phyloP scores from a whole-genome alignment of 2,329 filamentous ascomycete species.

The Microdochium paspali region DNA sequence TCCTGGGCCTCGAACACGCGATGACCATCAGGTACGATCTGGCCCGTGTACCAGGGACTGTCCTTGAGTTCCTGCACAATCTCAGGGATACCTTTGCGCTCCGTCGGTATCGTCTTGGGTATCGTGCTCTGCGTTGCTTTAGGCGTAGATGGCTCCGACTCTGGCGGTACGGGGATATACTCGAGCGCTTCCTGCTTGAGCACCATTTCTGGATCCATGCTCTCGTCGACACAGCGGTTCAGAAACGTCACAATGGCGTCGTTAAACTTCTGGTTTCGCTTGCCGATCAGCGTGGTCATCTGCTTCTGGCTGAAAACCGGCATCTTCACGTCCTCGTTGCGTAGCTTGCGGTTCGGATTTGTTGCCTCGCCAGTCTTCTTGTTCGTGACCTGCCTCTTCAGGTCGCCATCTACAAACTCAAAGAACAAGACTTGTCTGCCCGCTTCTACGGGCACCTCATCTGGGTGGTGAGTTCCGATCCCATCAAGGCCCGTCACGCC shows the following conservation, averaged over 20 bases:
- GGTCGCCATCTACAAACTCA: conserved; percentile 84
- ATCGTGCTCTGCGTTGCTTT: conserved; percentile 32
- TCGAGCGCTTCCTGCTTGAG: conserved; percentile 48
- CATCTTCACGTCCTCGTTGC: conserved; percentile 78
- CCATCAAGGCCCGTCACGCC: conserved; percentile 41
- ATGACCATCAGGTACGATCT: conserved; percentile 90
- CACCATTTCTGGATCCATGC: conserved; percentile 56
- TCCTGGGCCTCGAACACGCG: conserved; percentile 81
- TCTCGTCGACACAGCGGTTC: conserved; percentile 57
- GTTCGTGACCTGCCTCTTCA: conserved; percentile 69
- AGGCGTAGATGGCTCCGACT: conserved; percentile 23
- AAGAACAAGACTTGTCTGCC: conserved; percentile 71
- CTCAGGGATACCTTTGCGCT: conserved; percentile 71
- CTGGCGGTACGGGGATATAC: conserved; percentile 53
- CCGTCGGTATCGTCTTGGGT: conserved; percentile 66
- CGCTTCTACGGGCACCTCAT: conserved; percentile 16
- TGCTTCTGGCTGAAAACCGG: conserved; percentile 90
- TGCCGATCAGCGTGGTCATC: conserved; percentile 81
- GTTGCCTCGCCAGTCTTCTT: conserved; percentile 65
- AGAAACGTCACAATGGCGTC: conserved; percentile 71
- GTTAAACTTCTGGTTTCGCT: conserved; percentile 75
- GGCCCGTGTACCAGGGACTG: conserved; percentile 79
- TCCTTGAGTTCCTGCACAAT: conserved; percentile 79
- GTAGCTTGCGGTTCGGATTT: conserved; percentile 56
- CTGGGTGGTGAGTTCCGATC: conserved; percentile 22